Evolutionary conservation across 306 rosid genomes (phyloP), one percentile per base, ranked within the genome.

Genomic region (Prunus salicina): DNA sequence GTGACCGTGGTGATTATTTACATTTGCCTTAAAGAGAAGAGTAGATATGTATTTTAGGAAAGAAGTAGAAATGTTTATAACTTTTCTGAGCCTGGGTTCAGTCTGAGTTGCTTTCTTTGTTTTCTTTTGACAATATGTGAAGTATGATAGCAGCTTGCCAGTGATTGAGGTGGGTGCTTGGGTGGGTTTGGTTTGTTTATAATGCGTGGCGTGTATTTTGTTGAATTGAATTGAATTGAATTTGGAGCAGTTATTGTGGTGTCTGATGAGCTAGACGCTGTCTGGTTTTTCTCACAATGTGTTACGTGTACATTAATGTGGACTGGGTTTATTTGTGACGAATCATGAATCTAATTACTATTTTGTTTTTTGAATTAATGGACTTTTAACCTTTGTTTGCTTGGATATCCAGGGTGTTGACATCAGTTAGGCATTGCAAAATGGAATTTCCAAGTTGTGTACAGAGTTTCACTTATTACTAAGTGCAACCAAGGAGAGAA

Each of bases 341-440:
- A 56, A 24, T 69, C 20, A 38, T 38, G 2, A 38, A 38, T 38
- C 43, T 6, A 38, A 25, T 28, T 68, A 67, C 24, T 20, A 38
- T 19, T 65, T 8, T 45, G 12, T 64, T 72, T 24, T 51, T 57
- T 4, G 32, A 19, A 45, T 64, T 27, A 62, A n/a, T 2, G 52
- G 20, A 65, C 28, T 0, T 47, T 27, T 6, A 56, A 71, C 50
- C 52, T 25, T 49, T 22, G 24, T 46, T 65, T 72, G 71, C 25
- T 74, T 78, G 49, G 47, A 75, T 25, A 46, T 47, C 45, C 64
- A 77, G 82, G 82, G 32, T 77, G 2, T 65, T 53, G 67, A 67
- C 47, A 34, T 38, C 20, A 61, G 11, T 72, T 66, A 60, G 30
- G 64, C 73, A 9, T 64, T 67, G 13, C 50, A 64, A 27, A 46